Evolutionary conservation across 169 alveolate genomes (phyloP).

Genomic region (Eimeria brunetti): DNA sequence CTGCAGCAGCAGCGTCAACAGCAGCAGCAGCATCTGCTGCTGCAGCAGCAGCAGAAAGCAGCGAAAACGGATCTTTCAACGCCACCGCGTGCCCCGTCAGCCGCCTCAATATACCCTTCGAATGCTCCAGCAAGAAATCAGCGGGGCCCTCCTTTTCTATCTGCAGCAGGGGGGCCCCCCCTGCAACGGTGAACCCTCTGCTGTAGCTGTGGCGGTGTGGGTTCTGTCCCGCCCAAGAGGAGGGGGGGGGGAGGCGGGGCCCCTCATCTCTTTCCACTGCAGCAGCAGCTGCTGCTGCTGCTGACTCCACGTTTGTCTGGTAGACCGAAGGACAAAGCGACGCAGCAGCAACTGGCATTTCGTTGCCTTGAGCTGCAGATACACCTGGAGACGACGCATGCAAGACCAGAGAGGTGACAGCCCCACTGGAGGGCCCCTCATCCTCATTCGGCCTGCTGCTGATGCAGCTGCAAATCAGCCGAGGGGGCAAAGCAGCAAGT

Average conservation of each 20-base stretch:
- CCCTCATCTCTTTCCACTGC: neutral
- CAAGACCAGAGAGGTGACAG: too few species aligned
- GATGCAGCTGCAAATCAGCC: slow-evolving; percentile 26
- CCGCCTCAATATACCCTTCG: neutral
- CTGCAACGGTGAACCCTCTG: neutral
- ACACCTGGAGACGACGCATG: neutral
- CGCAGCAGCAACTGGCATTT: neutral
- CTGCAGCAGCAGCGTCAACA: too few species aligned
- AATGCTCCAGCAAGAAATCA: slow-evolving; percentile 2
- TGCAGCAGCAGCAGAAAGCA: neutral
- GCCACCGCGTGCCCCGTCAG: neutral
- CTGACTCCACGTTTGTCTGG: neutral
- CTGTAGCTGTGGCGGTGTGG: neutral
- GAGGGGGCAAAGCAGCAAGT: slow-evolving; percentile 7
- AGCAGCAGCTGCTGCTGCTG: neutral
- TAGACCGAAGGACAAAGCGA: neutral
- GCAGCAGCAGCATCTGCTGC: too few species aligned
- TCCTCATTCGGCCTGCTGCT: neutral
- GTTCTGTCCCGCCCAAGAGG: neutral
- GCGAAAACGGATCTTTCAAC: slow-evolving; percentile 1
- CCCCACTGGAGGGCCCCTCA: neutral
- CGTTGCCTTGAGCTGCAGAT: neutral
- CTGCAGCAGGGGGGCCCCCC: slow-evolving; percentile 47
- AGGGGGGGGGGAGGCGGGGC: neutral
- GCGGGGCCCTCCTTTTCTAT: slow-evolving; percentile 42